Conservation (phyloP, 441 rosid species). For the Corymbia calophylla region DNA sequence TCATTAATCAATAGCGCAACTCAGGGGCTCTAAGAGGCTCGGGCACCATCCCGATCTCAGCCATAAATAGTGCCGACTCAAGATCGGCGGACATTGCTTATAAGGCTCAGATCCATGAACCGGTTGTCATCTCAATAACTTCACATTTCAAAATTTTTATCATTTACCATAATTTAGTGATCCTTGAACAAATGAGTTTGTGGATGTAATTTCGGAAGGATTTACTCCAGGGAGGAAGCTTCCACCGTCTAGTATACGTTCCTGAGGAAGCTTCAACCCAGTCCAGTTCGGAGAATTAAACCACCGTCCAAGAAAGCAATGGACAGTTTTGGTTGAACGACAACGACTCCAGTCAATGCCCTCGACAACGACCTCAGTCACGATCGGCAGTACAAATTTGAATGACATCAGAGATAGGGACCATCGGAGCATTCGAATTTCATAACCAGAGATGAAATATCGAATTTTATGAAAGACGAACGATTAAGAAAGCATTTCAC, state of each 20-base stretch:
- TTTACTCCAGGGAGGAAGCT: neutral
- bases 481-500: neutral
- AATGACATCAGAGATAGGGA: no score
- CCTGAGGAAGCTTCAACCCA: neutral
- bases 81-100: neutral
- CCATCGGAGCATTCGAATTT: no score
- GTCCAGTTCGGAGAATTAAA: neutral
- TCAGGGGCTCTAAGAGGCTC: no score
- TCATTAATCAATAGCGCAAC: neutral
- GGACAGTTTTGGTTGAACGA: neutral
- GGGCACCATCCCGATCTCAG: no score
- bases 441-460: no score
- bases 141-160: neutral
- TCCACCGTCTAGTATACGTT: neutral
- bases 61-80: no score
- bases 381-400: neutral
- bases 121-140: rapidly evolving
- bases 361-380: neutral
- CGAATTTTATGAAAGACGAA: no score
- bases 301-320: neutral
- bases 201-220: neutral
- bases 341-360: neutral
- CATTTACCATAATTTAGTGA: no score
- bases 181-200: neutral
- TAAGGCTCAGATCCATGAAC: neutral